Evolutionary conservation across 805 yeast species (phyloP), one percentile per base, ranked within the genome.

Genomic region (Pichia heedii): DNA sequence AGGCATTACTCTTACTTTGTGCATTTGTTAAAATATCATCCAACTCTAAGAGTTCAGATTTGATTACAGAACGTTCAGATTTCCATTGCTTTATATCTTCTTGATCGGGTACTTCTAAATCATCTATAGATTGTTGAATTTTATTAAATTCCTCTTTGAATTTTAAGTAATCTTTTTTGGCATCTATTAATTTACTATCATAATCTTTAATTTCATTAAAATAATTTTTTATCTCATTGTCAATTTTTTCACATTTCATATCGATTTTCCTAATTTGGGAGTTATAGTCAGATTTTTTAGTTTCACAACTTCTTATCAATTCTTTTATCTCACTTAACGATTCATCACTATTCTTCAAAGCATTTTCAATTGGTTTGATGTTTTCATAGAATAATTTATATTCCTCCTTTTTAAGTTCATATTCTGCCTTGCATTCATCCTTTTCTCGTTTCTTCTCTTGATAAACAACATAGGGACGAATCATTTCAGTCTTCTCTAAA

Each of bases 401-500:
- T 37, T 50, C 54, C 12, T 49, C 42, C 26, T 56, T 51, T 41
- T 58, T 51, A 27, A 42, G 39, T 16, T 59, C 56, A 38, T 63
- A 51, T 41, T 54, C 38, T 30, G 50, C 44, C 35, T 60, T 64
- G 33, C 50, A 39, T 16, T 37, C 36, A n/a, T 50, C 46, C 58
- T 70, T 62, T 37, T 62, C 58, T 12, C 58, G 66, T 47, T 66
- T 69, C 22, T 61, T 54, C 10, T 53, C 57, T 15, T 57, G 57
- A 21, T 70, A 51, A 3, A 61, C 65, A 13, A 64, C 62, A 39
- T 66, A 57, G 20, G 54, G 70, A 33, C 50, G 57, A 53, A 44
- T 63, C 44, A 55, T 70, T 56, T 55, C 66, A 55, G 59, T 72
- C 47, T 47, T 61, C 18, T 50, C 61, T 43, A 58, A 58, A 42